Evolutionary conservation across 2,329 filamentous ascomycete genomes (phyloP).

Genomic region (Fusarium anguioides): DNA sequence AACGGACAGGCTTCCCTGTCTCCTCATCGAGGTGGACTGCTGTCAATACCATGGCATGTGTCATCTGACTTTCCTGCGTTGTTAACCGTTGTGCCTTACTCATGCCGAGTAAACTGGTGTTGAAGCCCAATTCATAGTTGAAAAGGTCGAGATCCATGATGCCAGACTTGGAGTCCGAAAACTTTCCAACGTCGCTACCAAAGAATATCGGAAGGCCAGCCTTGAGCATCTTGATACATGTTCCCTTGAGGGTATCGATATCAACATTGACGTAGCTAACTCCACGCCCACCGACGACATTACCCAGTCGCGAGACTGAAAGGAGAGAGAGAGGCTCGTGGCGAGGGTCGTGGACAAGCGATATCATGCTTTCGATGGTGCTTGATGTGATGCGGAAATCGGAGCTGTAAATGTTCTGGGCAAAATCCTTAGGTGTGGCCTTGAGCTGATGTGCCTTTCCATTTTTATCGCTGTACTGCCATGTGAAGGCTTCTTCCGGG

Average conservation of each 20-base stretch:
- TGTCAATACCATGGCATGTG: conserved; percentile 91
- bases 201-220: conserved; percentile 88
- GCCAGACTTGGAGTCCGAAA: conserved; percentile 72
- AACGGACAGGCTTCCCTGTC: conserved; percentile 73
- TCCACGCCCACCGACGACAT: conserved; percentile 79
- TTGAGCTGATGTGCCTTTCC: conserved; percentile 71
- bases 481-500: conserved; percentile 76
- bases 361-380: conserved; percentile 77
- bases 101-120: conserved; percentile 77
- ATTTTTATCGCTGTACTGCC: conserved; percentile 80
- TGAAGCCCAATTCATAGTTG: conserved; percentile 87
- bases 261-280: conserved; percentile 87
- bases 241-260: conserved; percentile 76
- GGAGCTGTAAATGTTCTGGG: conserved; percentile 72
- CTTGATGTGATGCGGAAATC: conserved; percentile 68
- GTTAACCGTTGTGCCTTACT: conserved; percentile 79
- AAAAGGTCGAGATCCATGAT: conserved; percentile 84
- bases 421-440: conserved; percentile 77
- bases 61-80: conserved; percentile 84
- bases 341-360: conserved; percentile 86
- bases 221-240: conserved; percentile 81
- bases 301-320: conserved; percentile 82
- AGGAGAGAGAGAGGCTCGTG: conserved; percentile 78
- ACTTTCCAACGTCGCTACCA: conserved; percentile 88
- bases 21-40: conserved; percentile 80